Evolutionary conservation across 2,329 filamentous ascomycete species (phyloP), one percentile per base, ranked within the genome.

Genomic region (Aspergillus candidus): DNA sequence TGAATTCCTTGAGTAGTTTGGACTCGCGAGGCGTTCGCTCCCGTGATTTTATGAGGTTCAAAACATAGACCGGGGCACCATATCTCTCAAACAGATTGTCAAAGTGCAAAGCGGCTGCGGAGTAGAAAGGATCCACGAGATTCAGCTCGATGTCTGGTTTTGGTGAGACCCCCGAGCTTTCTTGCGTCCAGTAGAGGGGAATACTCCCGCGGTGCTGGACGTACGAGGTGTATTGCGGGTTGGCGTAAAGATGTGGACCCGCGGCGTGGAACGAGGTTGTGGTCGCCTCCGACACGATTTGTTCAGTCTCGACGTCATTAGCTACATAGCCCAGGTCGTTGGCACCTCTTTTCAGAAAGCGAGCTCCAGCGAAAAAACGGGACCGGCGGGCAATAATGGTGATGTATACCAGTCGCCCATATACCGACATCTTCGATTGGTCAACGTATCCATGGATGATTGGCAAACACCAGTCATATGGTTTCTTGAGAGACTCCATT

Each of bases 241-340:
- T 97, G 4, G 88, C 83, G 62, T 88, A 96, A 10, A 95, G 77
- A 38, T 80, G 81, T 3, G 86, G 87, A 0, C 89, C 91, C 4
- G 93, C 88, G 3, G 87, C 85, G 69, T 98, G 93, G 56, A 98
- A 96, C 0, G 93, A 96, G 1, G 93, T 98, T 0, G 89, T 96
- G 40, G 91, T 73, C 56, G 89, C 88, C 62, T 98, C 93, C 0
- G 90, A 93, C 4, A 98, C 90, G 48, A 98, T 96, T 64, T 98
- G 93, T 67, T 98, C 93, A 1, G 93, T 97, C 68, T 98, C 94
- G 17, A 98, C 93, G 66, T 98, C 94, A 61, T 98, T 98, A 41
- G 93, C 94, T 43, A 98, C 93, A 62, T 94, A 94, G 11, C 93
- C 91, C 44, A 90, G 65, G 63, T 98, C 93, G 59, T 98, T 98